Conservation (phyloP, 768 basidiomycete species). For the Russula sp. region DNA sequence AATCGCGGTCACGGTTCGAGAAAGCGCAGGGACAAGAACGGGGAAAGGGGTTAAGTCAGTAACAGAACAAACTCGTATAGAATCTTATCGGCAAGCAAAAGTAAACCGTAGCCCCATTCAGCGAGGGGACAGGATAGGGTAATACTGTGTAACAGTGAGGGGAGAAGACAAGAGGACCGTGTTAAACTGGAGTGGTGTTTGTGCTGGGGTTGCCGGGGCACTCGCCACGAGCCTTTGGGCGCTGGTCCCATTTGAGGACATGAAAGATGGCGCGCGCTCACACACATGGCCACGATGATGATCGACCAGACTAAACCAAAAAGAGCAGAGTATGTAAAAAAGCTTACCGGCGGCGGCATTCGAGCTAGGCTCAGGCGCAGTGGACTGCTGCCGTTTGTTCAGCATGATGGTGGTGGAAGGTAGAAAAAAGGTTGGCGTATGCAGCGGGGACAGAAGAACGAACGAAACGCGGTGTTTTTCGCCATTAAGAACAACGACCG, state of each 20-base stretch:
- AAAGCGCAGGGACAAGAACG: too few relatives aligned
- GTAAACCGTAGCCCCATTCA: not conserved
- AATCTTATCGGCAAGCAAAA: not conserved
- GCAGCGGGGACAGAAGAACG: too few relatives aligned
- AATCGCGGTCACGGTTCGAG: not conserved
- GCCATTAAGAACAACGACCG: not conserved
- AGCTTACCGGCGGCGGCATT: not conserved
- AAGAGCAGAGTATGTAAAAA: not conserved
- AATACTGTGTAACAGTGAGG: not conserved
- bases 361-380: not conserved
- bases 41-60: not conserved
- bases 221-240: not conserved
- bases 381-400: conserved; percentile 6
- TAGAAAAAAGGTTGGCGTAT: not conserved
- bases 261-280: not conserved
- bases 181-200: too few relatives aligned
- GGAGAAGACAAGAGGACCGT: not conserved
- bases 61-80: not conserved
- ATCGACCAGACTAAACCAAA: not conserved
- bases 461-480: too few relatives aligned
- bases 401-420: not conserved
- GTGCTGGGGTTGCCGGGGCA: too few relatives aligned
- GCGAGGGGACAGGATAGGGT: not conserved
- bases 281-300: not conserved
- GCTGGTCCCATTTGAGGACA: not conserved